These are phyloP conservation scores for Cyberlindnera veronae DNA, from an alignment of 805 yeast species.

Conservation along the genomic window DNA sequence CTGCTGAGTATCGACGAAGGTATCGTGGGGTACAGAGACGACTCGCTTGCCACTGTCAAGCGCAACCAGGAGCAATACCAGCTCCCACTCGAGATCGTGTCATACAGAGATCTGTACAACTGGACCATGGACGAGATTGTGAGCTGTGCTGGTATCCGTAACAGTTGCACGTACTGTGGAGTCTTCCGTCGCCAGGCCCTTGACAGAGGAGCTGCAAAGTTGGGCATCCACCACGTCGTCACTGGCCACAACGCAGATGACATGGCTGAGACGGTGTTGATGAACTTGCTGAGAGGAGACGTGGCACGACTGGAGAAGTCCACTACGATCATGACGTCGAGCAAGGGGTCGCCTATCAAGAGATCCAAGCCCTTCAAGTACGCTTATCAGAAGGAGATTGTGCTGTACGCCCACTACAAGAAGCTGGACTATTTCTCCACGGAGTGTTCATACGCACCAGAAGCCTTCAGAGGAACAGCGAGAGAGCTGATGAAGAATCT, in stretches of 20 bases:
- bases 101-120: conserved; percentile 83
- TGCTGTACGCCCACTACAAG: conserved; percentile 93
- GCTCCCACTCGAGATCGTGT: conserved; percentile 76
- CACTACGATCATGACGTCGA: conserved; percentile 78
- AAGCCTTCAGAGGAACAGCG: conserved; percentile 97
- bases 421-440: conserved; percentile 94
- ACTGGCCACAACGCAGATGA: conserved; percentile 99
- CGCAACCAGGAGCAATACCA: conserved; percentile 83
- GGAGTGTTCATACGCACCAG: conserved; percentile 97
- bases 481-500: conserved; percentile 86
- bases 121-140: conserved; percentile 99
- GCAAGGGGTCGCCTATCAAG: conserved; percentile 83
- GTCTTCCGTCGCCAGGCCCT: conserved; percentile 94
- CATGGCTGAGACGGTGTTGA: conserved; percentile 96
- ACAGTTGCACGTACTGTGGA: conserved; percentile 97
- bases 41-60: conserved; percentile 93
- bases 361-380: conserved; percentile 95
- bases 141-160: conserved; percentile 86
- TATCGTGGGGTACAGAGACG: conserved; percentile 94
- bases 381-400: conserved; percentile 95
- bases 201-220: conserved; percentile 89
- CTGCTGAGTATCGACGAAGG: conserved; percentile 94
- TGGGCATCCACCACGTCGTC: conserved; percentile 85
- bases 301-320: conserved; percentile 88
- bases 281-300: conserved; percentile 96